These are phyloP conservation scores for Saturnispora ahearnii DNA, from an alignment of 805 yeast genomes.

Conservation along the genomic window DNA sequence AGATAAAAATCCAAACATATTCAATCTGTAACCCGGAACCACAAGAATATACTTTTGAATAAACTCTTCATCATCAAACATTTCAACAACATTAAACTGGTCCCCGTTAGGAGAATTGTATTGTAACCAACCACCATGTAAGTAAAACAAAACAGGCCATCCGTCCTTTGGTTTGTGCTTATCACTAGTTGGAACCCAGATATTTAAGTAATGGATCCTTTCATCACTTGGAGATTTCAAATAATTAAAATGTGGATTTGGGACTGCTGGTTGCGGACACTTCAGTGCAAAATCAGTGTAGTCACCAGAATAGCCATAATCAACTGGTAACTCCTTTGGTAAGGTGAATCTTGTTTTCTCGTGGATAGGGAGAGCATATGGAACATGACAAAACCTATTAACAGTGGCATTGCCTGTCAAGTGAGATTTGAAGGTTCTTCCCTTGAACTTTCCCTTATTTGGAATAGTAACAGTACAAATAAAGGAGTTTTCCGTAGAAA, in stretches of 20 bases:
- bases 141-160: slow-evolving; percentile 34
- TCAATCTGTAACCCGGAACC: slow-evolving; percentile 33
- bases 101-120: slow-evolving; percentile 24
- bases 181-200: slow-evolving; percentile 31
- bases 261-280: slow-evolving; percentile 32
- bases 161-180: slow-evolving; percentile 29
- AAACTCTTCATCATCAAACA: slow-evolving; percentile 24
- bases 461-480: slow-evolving; percentile 17
- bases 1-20: slow-evolving; percentile 31
- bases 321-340: slow-evolving; percentile 24
- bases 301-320: slow-evolving; percentile 32
- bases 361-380: slow-evolving; percentile 28
- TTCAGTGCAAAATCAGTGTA: slow-evolving; percentile 28
- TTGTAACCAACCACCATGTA: slow-evolving; percentile 39
- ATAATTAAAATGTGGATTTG: slow-evolving; percentile 20
- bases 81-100: slow-evolving; percentile 18
- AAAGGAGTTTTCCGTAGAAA: slow-evolving; percentile 17
- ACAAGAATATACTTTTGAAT: slow-evolving; percentile 30
- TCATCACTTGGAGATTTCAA: slow-evolving; percentile 26
- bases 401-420: slow-evolving; percentile 17
- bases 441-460: slow-evolving; percentile 24
- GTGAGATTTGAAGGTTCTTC: slow-evolving; percentile 17
- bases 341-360: slow-evolving; percentile 28
- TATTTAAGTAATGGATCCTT: slow-evolving; percentile 28
- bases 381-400: slow-evolving; percentile 26